Evolutionary conservation across 768 basidiomycete genomes (phyloP).

Genomic region (Roridomyces roridus): DNA sequence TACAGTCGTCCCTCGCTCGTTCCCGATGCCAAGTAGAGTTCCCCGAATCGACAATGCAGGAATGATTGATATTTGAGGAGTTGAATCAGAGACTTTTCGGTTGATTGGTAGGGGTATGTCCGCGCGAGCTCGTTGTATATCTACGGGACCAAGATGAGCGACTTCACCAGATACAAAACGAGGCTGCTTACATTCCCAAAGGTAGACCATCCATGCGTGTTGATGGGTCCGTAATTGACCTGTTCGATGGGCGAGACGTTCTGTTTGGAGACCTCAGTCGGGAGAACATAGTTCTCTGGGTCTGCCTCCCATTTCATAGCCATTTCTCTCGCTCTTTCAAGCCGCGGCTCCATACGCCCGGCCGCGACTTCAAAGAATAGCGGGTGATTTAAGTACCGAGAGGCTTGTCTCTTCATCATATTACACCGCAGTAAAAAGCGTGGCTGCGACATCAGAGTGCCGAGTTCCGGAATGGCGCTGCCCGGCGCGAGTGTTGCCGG

Average conservation of each 20-base stretch:
- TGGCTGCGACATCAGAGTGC: constrained; percentile 46
- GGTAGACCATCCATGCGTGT: constrained; percentile 41
- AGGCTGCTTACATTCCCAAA: constrained; percentile 44
- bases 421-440: constrained; percentile 55
- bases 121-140: constrained; percentile 40
- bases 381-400: constrained; percentile 45
- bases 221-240: constrained; percentile 29
- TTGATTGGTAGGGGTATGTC: constrained; percentile 43
- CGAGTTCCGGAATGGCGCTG: constrained; percentile 45
- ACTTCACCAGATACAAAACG: background rate
- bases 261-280: constrained; percentile 9
- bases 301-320: constrained; percentile 23
- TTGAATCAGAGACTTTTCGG: constrained; percentile 15
- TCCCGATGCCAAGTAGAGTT: constrained; percentile 54
- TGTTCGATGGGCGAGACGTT: constrained; percentile 35
- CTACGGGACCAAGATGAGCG: constrained; percentile 28
- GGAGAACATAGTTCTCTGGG: constrained; percentile 22
- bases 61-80: constrained; percentile 28
- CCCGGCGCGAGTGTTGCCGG: constrained; percentile 36
- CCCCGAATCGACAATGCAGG: constrained; percentile 51
- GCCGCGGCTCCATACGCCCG: constrained; percentile 29
- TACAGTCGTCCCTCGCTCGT: constrained; percentile 38
- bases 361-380: constrained; percentile 50
- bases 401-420: constrained; percentile 42
- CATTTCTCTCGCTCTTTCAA: constrained; percentile 31